These are phyloP conservation scores for Lactarius evosmus DNA, from an alignment of 768 basidiomycete species.

Conservation along the genomic window DNA sequence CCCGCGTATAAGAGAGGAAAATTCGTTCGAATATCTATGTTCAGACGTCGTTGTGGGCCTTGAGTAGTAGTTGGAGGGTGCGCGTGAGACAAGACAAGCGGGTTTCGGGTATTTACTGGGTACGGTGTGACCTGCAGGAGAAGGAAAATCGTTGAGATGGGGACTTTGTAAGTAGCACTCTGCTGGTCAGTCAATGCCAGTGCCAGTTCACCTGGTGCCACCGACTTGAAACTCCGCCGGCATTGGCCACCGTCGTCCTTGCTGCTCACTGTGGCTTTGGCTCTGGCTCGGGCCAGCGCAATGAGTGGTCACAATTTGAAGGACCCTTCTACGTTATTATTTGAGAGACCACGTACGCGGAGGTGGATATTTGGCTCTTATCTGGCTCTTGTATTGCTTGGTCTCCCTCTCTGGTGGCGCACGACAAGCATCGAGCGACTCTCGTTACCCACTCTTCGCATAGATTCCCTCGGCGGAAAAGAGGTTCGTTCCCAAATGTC, in stretches of 20 bases:
- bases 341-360: slow-evolving; percentile 33
- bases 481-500: slow-evolving; percentile 18
- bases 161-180: slow-evolving; percentile 2
- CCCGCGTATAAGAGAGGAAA: neutral
- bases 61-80: too few relatives aligned
- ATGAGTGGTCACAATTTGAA: slow-evolving; percentile 19
- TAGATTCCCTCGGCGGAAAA: slow-evolving; percentile 17
- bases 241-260: neutral
- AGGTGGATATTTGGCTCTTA: slow-evolving; percentile 69
- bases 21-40: neutral
- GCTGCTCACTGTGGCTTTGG: neutral
- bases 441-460: slow-evolving; percentile 48
- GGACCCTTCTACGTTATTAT: slow-evolving; percentile 19
- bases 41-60: neutral
- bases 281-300: neutral
- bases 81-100: neutral
- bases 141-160: slow-evolving; percentile 2
- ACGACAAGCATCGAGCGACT: slow-evolving; percentile 87
- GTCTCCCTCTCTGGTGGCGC: slow-evolving; percentile 90
- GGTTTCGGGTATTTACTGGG: slow-evolving; percentile 10
- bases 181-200: neutral
- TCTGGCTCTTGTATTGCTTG: slow-evolving; percentile 72
- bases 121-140: slow-evolving; percentile 10
- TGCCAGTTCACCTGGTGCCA: slow-evolving; percentile 19
- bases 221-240: slow-evolving; percentile 16